Evolutionary conservation across 2,329 filamentous ascomycete genomes (phyloP).

Genomic region (Botrytis tulipae): DNA sequence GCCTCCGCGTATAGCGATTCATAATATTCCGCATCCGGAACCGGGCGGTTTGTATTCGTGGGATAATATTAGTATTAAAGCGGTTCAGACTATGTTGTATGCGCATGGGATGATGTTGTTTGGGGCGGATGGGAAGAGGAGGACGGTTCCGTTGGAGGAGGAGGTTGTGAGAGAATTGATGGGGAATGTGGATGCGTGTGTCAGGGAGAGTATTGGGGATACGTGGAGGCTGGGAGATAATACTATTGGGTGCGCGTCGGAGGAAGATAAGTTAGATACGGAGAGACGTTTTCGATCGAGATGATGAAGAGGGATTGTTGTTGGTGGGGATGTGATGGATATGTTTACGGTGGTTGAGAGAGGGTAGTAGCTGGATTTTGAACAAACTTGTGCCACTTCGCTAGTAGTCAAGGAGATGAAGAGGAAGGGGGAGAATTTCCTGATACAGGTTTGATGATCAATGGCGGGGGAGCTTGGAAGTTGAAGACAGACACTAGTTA

Average conservation of each 20-base stretch:
- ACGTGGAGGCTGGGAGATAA: not conserved
- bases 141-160: not conserved
- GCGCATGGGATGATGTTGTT: not conserved
- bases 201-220: not conserved
- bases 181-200: not conserved
- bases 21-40: not conserved
- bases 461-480: not conserved
- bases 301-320: not conserved
- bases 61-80: not conserved
- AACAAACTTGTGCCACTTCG: not conserved
- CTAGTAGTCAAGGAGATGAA: not conserved
- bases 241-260: not conserved
- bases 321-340: not conserved
- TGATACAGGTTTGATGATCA: not conserved
- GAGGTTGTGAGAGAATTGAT: not conserved
- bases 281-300: not conserved
- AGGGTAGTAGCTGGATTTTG: too few relatives aligned
- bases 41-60: not conserved
- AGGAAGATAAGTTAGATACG: not conserved
- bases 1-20: not conserved
- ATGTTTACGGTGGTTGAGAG: not conserved
- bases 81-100: not conserved
- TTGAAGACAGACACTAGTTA: not conserved
- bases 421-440: not conserved
- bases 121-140: not conserved